A percentile compares a stretch with the other conserved stretches of the same genome.
Evolutionary conservation across 1,284 basidiomycete genomes (phyloP).

Genomic region (Trichosporon faecale): DNA sequence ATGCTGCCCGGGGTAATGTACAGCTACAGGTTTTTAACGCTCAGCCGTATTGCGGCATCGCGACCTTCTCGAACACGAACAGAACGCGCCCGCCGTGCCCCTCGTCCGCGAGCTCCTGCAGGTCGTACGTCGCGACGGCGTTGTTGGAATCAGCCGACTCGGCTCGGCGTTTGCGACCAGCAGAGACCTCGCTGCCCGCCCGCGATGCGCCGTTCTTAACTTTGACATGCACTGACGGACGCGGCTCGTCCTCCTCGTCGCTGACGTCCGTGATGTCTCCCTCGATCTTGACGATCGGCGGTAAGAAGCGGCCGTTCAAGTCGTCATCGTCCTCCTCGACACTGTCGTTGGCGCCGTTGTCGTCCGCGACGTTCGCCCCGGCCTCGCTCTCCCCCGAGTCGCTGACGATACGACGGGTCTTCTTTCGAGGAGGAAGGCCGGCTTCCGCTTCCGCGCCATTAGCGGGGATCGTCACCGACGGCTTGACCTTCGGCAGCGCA

Average conservation of each 20-base stretch:
- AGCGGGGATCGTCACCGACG: neutral
- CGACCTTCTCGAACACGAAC: slow-evolving; percentile 50
- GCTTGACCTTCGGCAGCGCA: neutral
- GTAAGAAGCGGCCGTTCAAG: neutral
- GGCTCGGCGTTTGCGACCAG: slow-evolving; percentile 7
- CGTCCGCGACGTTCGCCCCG: neutral
- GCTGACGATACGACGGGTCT: neutral
- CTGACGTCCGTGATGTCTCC: neutral
- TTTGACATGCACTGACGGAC: neutral
- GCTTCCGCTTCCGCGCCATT: neutral
- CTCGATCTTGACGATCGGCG: neutral
- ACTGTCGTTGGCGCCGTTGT: neutral
- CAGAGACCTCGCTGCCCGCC: neutral
- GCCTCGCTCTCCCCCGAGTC: neutral
- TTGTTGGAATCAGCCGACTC: neutral
- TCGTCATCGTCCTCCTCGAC: slow-evolving; percentile 3
- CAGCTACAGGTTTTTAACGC: neutral
- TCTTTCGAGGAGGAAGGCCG: neutral
- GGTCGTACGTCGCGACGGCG: slow-evolving; percentile 31
- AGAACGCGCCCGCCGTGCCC: slow-evolving; percentile 43
- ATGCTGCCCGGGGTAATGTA: neutral
- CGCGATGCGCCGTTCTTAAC: neutral
- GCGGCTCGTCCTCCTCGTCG: slow-evolving; percentile 13
- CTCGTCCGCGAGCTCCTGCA: slow-evolving; percentile 31
- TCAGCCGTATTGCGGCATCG: slow-evolving; percentile 28